Conservation (phyloP, 352 stramenopile species). For the Phytophthora quininea region DNA sequence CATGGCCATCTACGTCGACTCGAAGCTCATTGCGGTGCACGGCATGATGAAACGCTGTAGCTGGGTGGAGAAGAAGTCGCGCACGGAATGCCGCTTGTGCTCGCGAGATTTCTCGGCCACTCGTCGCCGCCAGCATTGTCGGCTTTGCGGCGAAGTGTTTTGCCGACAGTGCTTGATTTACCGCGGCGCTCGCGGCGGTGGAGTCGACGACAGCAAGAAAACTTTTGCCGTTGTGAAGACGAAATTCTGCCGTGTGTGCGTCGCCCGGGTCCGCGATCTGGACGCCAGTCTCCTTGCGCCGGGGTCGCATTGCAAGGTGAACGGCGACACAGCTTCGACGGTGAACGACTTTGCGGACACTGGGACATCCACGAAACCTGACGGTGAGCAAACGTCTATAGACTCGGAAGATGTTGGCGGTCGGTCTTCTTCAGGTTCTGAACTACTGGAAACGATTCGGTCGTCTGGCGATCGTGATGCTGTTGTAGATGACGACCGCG, state of each 20-base stretch:
- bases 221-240: constrained; percentile 54
- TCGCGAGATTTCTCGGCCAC: constrained; percentile 56
- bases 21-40: constrained; percentile 54
- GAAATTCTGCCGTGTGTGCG: constrained; percentile 65
- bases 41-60: constrained; percentile 43
- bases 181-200: constrained; percentile 33
- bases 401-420: constrained; percentile 6
- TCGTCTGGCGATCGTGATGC: constrained; percentile 28
- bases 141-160: constrained; percentile 77
- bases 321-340: constrained; percentile 4
- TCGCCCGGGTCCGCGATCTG: constrained; percentile 51
- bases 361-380: constrained; percentile 23
- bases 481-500: constrained; percentile 24
- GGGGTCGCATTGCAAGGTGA: constrained; percentile 9
- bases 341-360: constrained; percentile 26
- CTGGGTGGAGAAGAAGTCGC: constrained; percentile 59
- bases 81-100: constrained; percentile 60
- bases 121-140: constrained; percentile 72
- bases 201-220: constrained; percentile 15
- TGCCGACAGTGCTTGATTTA: constrained; percentile 66
- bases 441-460: constrained; percentile 36
- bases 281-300: constrained; percentile 30
- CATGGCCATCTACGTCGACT: constrained; percentile 58
- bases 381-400: constrained; percentile 29
- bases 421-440: constrained; percentile 30